phyloP scores from a whole-genome alignment of 768 basidiomycete genomes.

The Rhizopogon vinicolor region DNA sequence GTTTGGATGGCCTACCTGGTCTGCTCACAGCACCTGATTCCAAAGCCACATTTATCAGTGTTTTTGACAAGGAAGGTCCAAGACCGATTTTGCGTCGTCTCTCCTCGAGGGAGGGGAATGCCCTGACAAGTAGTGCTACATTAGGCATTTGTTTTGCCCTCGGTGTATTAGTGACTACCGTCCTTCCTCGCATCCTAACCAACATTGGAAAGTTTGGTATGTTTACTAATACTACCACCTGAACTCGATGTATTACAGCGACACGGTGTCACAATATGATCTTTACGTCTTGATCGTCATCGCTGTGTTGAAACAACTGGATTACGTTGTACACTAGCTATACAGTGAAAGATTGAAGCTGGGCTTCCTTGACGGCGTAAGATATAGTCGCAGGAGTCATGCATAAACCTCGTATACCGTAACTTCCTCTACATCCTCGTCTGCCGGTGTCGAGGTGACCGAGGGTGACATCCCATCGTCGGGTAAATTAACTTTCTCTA shows the following conservation, averaged over 20 bases:
- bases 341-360: neutral
- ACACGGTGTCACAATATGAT: too few species aligned
- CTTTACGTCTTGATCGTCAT: too few species aligned
- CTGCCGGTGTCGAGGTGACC: neutral
- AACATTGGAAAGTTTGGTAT: neutral
- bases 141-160: constrained; percentile 16
- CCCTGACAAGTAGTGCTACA: neutral
- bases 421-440: neutral
- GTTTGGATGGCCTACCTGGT: constrained; percentile 58
- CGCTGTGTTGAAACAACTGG: neutral
- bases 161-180: constrained; percentile 8
- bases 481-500: constrained; percentile 1
- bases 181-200: constrained; percentile 3
- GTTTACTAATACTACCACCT: neutral
- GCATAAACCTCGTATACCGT: neutral
- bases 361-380: neutral
- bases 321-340: neutral
- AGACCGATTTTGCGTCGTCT: constrained; percentile 6
- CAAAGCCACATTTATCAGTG: constrained; percentile 6
- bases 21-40: constrained; percentile 26
- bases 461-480: neutral
- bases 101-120: neutral
- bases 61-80: constrained; percentile 14
- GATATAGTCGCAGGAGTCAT: neutral
- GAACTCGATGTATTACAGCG: too few species aligned